A percentile compares a stretch with the other conserved stretches of the same genome.
Evolutionary conservation across 2,329 filamentous ascomycete genomes (phyloP).

Genomic region (Pseudogymnoascus sp.): DNA sequence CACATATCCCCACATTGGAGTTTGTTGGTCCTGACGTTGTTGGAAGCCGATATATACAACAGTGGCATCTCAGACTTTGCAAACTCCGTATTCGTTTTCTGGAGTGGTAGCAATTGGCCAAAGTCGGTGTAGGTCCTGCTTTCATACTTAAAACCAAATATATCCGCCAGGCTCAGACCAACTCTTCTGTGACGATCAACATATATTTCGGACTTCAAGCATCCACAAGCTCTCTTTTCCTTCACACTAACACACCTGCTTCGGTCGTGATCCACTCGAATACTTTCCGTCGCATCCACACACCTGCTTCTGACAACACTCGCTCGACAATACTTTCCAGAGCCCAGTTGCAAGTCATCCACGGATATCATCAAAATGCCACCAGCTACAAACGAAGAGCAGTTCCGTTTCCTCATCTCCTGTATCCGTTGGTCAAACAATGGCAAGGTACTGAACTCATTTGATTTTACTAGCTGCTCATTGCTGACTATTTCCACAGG

Average conservation of each 20-base stretch:
- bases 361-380: constrained; percentile 38
- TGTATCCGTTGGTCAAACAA: constrained; percentile 55
- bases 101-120: neutral
- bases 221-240: neutral
- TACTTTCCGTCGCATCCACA: neutral
- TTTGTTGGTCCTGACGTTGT: neutral
- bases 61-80: neutral
- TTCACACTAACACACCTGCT: neutral
- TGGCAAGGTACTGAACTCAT: constrained; percentile 45
- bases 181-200: neutral
- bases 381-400: constrained; percentile 41
- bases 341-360: constrained; percentile 1
- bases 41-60: neutral
- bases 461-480: neutral
- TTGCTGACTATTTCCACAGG: constrained; percentile 33
- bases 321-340: neutral
- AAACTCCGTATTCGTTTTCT: neutral
- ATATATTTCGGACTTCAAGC: neutral
- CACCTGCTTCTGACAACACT: neutral
- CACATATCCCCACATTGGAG: neutral
- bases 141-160: neutral
- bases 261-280: neutral
- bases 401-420: constrained; percentile 57
- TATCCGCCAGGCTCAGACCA: neutral
- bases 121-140: neutral